Base-by-base conservation (phyloP, 805 yeast genomes). In the Yarrowia sp. region DNA sequence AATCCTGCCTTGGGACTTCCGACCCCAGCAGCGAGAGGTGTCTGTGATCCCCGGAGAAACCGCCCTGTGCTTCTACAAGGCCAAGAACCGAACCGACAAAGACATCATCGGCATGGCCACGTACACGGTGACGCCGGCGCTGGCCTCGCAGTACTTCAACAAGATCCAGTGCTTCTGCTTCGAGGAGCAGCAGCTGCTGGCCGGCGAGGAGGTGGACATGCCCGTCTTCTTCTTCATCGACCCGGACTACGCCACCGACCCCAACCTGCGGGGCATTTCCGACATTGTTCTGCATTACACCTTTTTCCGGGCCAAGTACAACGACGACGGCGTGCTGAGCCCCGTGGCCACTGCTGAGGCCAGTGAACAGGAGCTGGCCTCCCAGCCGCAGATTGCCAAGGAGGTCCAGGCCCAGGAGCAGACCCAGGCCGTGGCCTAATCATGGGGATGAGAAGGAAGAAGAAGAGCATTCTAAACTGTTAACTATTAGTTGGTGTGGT, bases 21-120 rank as follows among this genome's bases (percentile, higher is more conserved):
- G 87, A 19, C 99, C 99, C 12, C 94, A 92, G 78, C 99, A 95
- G 76, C 83, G 94, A 71, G 97, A 93, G 77, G 98, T 95, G 1
- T 87, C 87, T 73, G 89, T 95, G 26, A 87, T 92, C 10, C 99
- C 99, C 0, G 99, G 99, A 26, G 99, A 95, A 79, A 95, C 99
- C 2, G 99, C 99, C 0, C 81, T 95, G 70, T 98, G 97, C 0
- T 95, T 95, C 77, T 95, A 92, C 81, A 90, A 88, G 77, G 99
- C 99, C 32, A 90, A 88, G 78, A 95, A 95, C 76, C 82, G 82
- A 70, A 86, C 97, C 53, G 88, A 89, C 70, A 90, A 90, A 74
- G 98, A 95, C 77, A 91, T 95, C 53, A 91, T 95, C 67, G 99
- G 99, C 8, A 95, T 95, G 97, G 99, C 99, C 2, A 95, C 99